Conservation (phyloP, 352 stramenopile genomes). For the Plasmopara halstedii region DNA sequence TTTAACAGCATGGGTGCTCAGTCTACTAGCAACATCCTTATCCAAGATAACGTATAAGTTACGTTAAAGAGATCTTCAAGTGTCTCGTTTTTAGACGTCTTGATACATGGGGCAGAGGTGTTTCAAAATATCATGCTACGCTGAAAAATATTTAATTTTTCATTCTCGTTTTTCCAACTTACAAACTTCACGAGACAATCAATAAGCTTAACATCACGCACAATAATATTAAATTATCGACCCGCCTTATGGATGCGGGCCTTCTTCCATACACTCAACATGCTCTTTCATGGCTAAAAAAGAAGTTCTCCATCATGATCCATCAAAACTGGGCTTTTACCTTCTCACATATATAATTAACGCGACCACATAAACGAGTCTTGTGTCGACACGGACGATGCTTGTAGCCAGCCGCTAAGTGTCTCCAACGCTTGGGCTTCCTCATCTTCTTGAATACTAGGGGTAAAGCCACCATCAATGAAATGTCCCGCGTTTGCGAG, state of each 20-base stretch:
- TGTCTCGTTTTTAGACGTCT: too few relatives aligned
- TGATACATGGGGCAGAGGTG: too few relatives aligned
- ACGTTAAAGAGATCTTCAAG: too few relatives aligned
- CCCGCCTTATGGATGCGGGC: slow-evolving; percentile 1
- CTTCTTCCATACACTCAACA: slow-evolving; percentile 17
- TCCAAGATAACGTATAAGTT: too few relatives aligned
- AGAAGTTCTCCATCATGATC: slow-evolving; percentile 20
- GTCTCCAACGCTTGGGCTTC: slow-evolving; percentile 50
- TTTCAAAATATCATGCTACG: too few relatives aligned
- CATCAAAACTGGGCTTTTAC: slow-evolving; percentile 20
- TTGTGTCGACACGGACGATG: slow-evolving; percentile 54
- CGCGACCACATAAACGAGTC: slow-evolving; percentile 39
- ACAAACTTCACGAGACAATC: too few relatives aligned
- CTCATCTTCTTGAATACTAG: slow-evolving; percentile 63
- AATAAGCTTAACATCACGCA: slow-evolving; percentile 12
- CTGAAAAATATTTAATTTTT: too few relatives aligned
- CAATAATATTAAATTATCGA: slow-evolving; percentile 25
- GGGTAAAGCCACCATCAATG: slow-evolving; percentile 39
- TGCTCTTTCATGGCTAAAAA: slow-evolving; percentile 2
- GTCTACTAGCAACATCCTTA: too few relatives aligned
- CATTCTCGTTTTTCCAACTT: too few relatives aligned
- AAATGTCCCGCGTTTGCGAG: slow-evolving; percentile 22
- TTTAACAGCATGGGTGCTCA: too few relatives aligned
- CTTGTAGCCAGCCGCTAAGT: slow-evolving; percentile 57
- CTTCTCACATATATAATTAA: slow-evolving; percentile 12